These are phyloP conservation scores for Claviceps humidiphila DNA, from an alignment of 2,329 filamentous ascomycete genomes.

Conservation along the genomic window DNA sequence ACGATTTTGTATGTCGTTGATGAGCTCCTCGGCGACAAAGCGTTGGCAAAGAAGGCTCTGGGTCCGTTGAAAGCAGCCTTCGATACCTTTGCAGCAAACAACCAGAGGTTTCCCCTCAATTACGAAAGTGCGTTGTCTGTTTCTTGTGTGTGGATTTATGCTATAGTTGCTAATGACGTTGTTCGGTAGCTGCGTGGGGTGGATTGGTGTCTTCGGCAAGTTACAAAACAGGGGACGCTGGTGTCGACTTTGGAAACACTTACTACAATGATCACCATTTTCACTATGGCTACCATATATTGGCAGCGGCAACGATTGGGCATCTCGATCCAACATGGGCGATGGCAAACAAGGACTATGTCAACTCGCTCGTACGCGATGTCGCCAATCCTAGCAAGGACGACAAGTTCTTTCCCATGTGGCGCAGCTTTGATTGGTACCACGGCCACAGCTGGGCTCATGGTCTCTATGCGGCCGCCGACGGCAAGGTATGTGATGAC, in stretches of 20 bases:
- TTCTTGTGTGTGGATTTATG: neutral
- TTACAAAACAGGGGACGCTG: constrained; percentile 54
- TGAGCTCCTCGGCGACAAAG: constrained; percentile 46
- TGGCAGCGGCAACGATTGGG: constrained; percentile 71
- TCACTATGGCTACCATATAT: constrained; percentile 81
- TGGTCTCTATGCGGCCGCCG: constrained; percentile 53
- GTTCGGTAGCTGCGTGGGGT: constrained; percentile 49
- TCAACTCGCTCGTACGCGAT: constrained; percentile 76
- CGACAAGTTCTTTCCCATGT: constrained; percentile 70
- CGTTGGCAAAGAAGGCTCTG: constrained; percentile 44
- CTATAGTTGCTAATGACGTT: neutral
- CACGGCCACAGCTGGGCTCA: constrained; percentile 92
- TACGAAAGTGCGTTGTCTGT: constrained; percentile 41
- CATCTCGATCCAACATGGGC: constrained; percentile 68
- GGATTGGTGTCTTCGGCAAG: constrained; percentile 66
- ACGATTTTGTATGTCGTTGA: constrained; percentile 51
- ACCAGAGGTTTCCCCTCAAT: constrained; percentile 51
- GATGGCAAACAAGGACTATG: constrained; percentile 57
- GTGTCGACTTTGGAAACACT: constrained; percentile 79
- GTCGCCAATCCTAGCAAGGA: constrained; percentile 57
- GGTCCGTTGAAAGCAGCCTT: constrained; percentile 53
- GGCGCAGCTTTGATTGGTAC: constrained; percentile 82
- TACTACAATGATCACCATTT: constrained; percentile 69
- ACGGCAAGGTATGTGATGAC: constrained; percentile 48
- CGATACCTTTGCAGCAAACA: constrained; percentile 51